Evolutionary conservation across 192 early-diverging fungal species (phyloP), one percentile per base, ranked within the genome.

Genomic region (Coemansia sp.): DNA sequence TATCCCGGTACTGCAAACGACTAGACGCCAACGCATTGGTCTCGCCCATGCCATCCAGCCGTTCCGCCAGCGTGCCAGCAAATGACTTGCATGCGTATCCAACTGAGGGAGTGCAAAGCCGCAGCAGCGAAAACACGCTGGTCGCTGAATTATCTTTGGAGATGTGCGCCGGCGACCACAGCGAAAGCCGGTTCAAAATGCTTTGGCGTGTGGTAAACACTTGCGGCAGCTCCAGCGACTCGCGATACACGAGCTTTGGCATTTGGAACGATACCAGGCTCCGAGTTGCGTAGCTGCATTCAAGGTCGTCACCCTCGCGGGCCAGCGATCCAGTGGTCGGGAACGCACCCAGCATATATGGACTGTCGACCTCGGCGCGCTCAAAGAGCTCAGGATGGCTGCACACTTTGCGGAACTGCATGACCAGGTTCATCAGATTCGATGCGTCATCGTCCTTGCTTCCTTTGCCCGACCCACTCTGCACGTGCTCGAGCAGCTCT

Each of bases 281-380:
- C 26, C 77, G 76, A 12, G 87, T 82, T 0, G 86, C 83, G 48
- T 90, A 92, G 11, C 83, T 98, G 60, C 91, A 88, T 8, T 97
- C 85, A 63, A 98, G 77, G 68, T 98, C 4, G 40, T 44, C 40
- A 10, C 92, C 84, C 71, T 97, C 97, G 61, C 91, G 88, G 10
- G 97, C 85, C 64, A 98, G 77, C 69, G 97, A 94, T 73, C 95
- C 87, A 67, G 96, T 95, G 0, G 95, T 98, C 2, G 96, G 70
- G 37, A 86, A 90, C 4, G 65, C 56, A 57, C 86, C 86, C 7
- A 85, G 73, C 6, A 86, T 96, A 60, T 86, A 98, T 14, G 96
- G 96, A 15, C 95, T 95, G 0, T 91, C 92, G 18, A 93, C 93
- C 79, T 99, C 97, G 47, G 89, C 90, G 20, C 90, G 89, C 53